Evolutionary conservation across 768 basidiomycete species (phyloP).

Genomic region (Crucibulum laeve): DNA sequence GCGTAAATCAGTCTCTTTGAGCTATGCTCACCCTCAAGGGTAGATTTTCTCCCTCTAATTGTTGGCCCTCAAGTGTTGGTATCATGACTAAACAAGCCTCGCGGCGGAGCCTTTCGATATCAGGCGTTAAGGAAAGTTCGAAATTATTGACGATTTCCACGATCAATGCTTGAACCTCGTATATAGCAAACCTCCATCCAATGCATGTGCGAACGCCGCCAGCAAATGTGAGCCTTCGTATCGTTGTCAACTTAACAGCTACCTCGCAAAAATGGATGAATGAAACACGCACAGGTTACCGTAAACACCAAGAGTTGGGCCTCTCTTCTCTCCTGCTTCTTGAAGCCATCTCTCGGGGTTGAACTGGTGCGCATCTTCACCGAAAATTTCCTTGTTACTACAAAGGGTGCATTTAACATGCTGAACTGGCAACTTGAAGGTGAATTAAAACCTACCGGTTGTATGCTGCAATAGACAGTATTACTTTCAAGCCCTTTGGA

Average conservation of each 20-base stretch:
- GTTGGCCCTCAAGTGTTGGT: conserved; percentile 41
- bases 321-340: conserved; percentile 28
- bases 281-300: conserved; percentile 36
- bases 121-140: conserved; percentile 41
- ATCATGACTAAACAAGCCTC: conserved; percentile 45
- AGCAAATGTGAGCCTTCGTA: conserved; percentile 38
- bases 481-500: conserved; percentile 45
- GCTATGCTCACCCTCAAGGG: conserved; percentile 35
- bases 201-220: conserved; percentile 44
- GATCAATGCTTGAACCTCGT: conserved; percentile 54
- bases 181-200: conserved; percentile 48
- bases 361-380: conserved; percentile 50
- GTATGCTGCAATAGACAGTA: conserved; percentile 50
- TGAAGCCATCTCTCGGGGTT: conserved; percentile 56
- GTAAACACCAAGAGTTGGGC: conserved; percentile 38
- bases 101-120: conserved; percentile 33
- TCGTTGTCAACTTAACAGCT: conserved; percentile 1
- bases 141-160: conserved; percentile 59
- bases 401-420: too few species aligned
- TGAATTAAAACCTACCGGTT: conserved; percentile 36
- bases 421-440: neutral
- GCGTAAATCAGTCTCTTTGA: conserved; percentile 29
- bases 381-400: conserved; percentile 49
- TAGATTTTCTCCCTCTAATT: conserved; percentile 38
- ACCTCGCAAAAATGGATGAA: neutral